Evolutionary conservation across 768 basidiomycete genomes (phyloP).

Genomic region (Lactifluus subvellereus): DNA sequence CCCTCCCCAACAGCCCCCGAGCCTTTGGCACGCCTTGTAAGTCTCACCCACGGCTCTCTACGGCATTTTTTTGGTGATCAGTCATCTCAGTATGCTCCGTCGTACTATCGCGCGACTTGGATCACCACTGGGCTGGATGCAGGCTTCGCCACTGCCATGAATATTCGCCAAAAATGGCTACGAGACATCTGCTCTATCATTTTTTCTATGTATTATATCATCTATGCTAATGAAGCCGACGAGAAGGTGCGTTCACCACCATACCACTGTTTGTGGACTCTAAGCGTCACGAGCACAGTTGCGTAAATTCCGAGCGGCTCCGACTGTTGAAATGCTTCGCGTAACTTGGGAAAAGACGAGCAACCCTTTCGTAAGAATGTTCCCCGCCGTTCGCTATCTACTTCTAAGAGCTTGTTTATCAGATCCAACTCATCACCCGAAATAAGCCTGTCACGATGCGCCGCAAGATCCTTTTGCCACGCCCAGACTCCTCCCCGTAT

Average conservation of each 20-base stretch:
- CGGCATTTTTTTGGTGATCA: conserved; percentile 9
- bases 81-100: conserved; percentile 67
- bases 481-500: conserved; percentile 71
- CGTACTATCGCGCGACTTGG: conserved; percentile 96
- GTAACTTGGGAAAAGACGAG: conserved; percentile 95
- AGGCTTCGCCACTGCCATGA: conserved; percentile 94
- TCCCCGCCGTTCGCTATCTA: conserved; percentile 6
- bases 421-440: conserved; percentile 65
- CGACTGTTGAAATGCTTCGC: conserved; percentile 94
- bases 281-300: conserved; percentile 46
- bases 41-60: conserved; percentile 27
- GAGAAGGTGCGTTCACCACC: conserved; percentile 67
- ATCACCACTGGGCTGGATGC: conserved; percentile 92
- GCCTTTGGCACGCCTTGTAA: conserved; percentile 80
- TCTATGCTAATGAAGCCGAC: conserved; percentile 86
- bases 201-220: conserved; percentile 86
- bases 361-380: conserved; percentile 73
- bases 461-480: conserved; percentile 74
- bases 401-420: conserved; percentile 20
- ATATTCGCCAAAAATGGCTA: conserved; percentile 86
- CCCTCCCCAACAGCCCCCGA: conserved; percentile 65
- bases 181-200: conserved; percentile 80
- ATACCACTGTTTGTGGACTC: neutral
- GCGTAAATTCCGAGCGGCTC: conserved; percentile 84
- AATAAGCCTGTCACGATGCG: conserved; percentile 58